These are phyloP conservation scores for Pichia sp. DNA, from an alignment of 1,139 yeast species.

Conservation along the genomic window DNA sequence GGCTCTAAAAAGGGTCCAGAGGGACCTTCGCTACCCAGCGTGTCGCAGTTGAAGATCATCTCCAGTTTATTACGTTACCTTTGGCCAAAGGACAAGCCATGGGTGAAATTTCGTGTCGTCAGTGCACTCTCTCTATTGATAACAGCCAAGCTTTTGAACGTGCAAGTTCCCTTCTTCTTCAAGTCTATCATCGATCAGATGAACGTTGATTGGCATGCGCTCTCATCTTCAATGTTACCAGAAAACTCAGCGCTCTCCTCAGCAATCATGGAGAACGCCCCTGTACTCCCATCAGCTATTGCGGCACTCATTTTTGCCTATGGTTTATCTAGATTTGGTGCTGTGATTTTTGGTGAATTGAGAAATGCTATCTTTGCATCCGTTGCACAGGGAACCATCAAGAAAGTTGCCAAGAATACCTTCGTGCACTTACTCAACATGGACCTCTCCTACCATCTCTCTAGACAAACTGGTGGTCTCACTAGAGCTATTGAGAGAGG, in stretches of 20 bases:
- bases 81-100: conserved; percentile 80
- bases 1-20: conserved; percentile 10
- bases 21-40: conserved; percentile 15
- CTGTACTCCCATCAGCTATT: conserved; percentile 48
- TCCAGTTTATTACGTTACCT: conserved; percentile 62
- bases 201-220: conserved; percentile 80
- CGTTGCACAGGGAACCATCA: conserved; percentile 92
- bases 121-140: conserved; percentile 68
- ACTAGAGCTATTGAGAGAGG: conserved; percentile 97
- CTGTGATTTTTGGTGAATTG: conserved; percentile 88
- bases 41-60: conserved; percentile 54
- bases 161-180: conserved; percentile 93
- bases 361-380: conserved; percentile 93
- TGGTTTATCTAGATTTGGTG: conserved; percentile 92
- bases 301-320: conserved; percentile 79
- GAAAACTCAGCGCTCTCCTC: conserved; percentile 6
- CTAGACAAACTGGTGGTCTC: conserved; percentile 92
- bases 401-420: conserved; percentile 83
- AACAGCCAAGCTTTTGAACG: conserved; percentile 77
- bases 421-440: conserved; percentile 75
- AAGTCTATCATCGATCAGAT: conserved; percentile 83
- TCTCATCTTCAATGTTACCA: conserved; percentile 28
- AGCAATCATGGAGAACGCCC: conserved; percentile 11
- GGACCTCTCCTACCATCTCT: conserved; percentile 84
- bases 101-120: conserved; percentile 68